phyloP scores from a whole-genome alignment of 1,284 basidiomycete genomes.

The Ganoderma lingzhi region DNA sequence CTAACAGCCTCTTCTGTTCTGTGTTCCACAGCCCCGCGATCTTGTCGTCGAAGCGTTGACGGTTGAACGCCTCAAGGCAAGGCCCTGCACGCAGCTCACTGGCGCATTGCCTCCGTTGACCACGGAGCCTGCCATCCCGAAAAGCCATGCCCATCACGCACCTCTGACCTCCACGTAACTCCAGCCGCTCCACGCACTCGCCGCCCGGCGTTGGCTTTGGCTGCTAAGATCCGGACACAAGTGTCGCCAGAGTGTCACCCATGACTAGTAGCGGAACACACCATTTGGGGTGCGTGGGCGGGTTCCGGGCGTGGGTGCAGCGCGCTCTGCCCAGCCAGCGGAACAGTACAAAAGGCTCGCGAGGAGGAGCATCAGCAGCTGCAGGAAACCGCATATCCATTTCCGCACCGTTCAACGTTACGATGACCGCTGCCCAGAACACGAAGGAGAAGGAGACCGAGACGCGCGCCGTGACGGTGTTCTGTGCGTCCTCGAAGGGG shows the following conservation, averaged over 20 bases:
- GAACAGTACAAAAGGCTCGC: slow-evolving; percentile 11
- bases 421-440: slow-evolving; percentile 14
- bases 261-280: slow-evolving; percentile 6
- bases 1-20: not conserved
- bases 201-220: not conserved
- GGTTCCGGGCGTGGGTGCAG: slow-evolving; percentile 26
- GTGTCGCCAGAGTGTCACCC: not conserved
- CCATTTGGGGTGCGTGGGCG: not conserved
- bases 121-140: not conserved
- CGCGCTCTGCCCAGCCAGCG: slow-evolving; percentile 13
- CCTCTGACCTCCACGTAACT: not conserved
- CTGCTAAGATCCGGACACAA: not conserved
- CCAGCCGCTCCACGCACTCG: not conserved
- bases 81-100: not conserved
- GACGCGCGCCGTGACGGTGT: slow-evolving; percentile 68
- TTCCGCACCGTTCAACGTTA: slow-evolving; percentile 24
- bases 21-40: not conserved
- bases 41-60: not conserved
- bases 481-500: slow-evolving; percentile 82
- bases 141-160: not conserved
- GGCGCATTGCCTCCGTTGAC: not conserved
- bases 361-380: not conserved
- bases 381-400: slow-evolving; percentile 13
- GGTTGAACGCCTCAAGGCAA: not conserved
- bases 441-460: slow-evolving; percentile 6